Evolutionary conservation across 1,284 basidiomycete genomes (phyloP), one percentile per base, ranked within the genome.

Genomic region (Cutaneotrichosporon dermatis): DNA sequence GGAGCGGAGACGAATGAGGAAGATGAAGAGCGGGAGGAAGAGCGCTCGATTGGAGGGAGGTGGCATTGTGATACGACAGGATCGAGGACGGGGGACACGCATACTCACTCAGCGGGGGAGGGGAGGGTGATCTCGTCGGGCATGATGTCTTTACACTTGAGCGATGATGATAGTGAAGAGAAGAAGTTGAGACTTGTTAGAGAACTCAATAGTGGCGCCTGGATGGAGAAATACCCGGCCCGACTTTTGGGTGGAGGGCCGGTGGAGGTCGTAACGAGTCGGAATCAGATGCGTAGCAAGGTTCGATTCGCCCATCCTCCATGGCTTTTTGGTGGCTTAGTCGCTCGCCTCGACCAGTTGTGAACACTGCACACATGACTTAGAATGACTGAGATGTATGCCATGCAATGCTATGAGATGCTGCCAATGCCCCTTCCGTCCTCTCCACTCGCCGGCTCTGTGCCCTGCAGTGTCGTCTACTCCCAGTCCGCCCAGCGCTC

Each of bases 101-200:
- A 10, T 2, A 66, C 77, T 63, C 39, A 79, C 77, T 96, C 92
- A 49, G 92, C 90, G 15, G 92, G 92, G 0, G 89, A 85, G 6
- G 82, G 76, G 49, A 93, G 75, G 13, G 65, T 69, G 65, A 81
- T 75, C 41, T 72, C 62, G 55, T 74, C 65, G 41, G 58, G 43
- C 50, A 51, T 51, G 50, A 16, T 36, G 46, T 11, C 25, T 25
- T 25, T 25, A 25, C 25, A 25, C 25, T 25, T 25, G 25, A 25
- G 25, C 25, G 25, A 25, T 25, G 25, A 25, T 25, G 25, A 25
- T 25, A 25, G 25, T 25, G 25, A 25, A 25, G 25, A 25, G 25
- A 25, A 25, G 25, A 25, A 25, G 25, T 25, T 25, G 25, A 25
- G 25, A 25, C 25, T 25, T 25, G 25, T 3, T 25, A 25, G 25